Evolutionary conservation across 2,329 filamentous ascomycete species (phyloP), one percentile per base, ranked within the genome.

Genomic region (Aspergillus vadensis): DNA sequence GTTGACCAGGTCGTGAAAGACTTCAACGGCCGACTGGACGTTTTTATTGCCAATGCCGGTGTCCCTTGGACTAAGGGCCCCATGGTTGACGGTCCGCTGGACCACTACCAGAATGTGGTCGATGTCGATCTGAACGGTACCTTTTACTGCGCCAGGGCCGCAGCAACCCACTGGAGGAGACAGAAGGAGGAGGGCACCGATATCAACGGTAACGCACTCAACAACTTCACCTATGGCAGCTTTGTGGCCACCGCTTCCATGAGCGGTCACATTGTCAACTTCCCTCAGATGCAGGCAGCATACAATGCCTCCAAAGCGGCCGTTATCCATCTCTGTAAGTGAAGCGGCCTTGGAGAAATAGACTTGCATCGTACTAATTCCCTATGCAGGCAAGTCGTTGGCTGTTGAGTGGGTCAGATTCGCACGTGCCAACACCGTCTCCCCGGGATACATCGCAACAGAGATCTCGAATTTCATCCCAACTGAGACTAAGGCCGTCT

Each of bases 201-300:
- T 25, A 66, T 84, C 48, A 81, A 87, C 70, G 88, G 88, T 60
- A 82, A 85, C 71, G 82, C 82, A 69, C 78, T 91, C 23, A 81
- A 85, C 54, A 81, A 83, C 65, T 90, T 84, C 71, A 80, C 79
- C 2, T 80, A 83, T 25, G 90, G 90, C 21, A 89, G 86, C 73
- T 91, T 94, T 75, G 86, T 94, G 66, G 88, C 88, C 25, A 94
- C 91, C 6, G 88, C 91, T 1, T 90, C 86, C 60, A 93, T 94
- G 85, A 89, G 86, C 67, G 91, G 87, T 4, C 89, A 90, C 72
- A 88, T 93, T 68, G 89, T 87, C 73, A 93, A 92, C 72, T 83
- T 91, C 60, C 91, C 90, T 5, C 90, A 92, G 78, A 72, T 88
- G 66, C 90, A 93, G 78, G 82, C 87, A 5, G 85, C 88, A 8